Evolutionary conservation across 495 filamentous ascomycete species (phyloP), one percentile per base, ranked within the genome.

Genomic region (Amorphotheca resinae): DNA sequence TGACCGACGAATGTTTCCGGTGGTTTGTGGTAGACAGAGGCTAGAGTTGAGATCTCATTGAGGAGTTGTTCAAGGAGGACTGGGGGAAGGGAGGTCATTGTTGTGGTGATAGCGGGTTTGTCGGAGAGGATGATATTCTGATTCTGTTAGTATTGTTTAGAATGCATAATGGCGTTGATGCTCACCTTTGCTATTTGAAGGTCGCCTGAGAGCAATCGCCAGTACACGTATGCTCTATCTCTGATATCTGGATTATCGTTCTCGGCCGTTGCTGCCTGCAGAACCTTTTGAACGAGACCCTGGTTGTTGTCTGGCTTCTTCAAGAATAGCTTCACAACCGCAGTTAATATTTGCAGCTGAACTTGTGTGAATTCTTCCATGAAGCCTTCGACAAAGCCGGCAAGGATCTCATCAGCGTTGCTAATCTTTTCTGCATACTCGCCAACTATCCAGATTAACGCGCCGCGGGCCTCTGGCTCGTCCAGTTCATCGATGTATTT

Each of bases 361-460:
- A 84, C 88, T 77, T 87, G 84, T 14, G 84, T 84, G 57, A 88
- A 93, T 60, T 95, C 87, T 52, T 93, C 87, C 55, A 82, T 84
- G 62, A 95, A 95, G 2, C 79, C 80, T 38, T 95, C 87, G 15
- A 93, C 86, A 53, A 95, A 95, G 9, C 82, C 77, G 42, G 74
- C 67, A 15, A 95, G 58, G 38, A 95, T 89, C 50, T 95, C 87
- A 45, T 87, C 85, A 1, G 93, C 91, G 57, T 98, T 96, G 62
- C 75, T 93, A 55, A 98, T 98, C 68, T 96, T 96, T 67, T 96
- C 89, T 4, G 93, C 91, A 59, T 96, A 96, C 59, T 98, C 87
- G 34, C 91, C 91, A 7, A 98, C 89, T 56, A 98, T 95, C 91
- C 91, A 98, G 54, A 98, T 96, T 34, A 98, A 66, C 12, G 89